Conservation (phyloP, 306 rosid species). For the Cotoneaster glaucophyllus region DNA sequence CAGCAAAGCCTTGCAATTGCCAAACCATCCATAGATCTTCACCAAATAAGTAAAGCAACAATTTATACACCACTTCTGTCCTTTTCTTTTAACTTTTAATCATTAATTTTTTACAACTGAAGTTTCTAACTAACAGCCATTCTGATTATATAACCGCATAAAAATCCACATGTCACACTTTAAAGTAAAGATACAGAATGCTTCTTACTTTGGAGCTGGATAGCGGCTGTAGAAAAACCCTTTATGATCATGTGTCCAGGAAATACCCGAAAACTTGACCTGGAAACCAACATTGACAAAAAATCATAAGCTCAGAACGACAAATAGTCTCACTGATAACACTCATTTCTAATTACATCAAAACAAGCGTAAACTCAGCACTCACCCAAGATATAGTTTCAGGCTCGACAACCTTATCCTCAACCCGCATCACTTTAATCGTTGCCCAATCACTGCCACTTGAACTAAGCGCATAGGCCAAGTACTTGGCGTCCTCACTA, state of each 20-base stretch:
- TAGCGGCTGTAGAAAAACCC: slow-evolving; percentile 89
- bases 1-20: neutral
- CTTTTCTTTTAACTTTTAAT: neutral
- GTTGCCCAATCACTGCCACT: slow-evolving; percentile 96
- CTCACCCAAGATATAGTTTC: slow-evolving; percentile 83
- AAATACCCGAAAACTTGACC: slow-evolving; percentile 75
- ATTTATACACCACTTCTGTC: neutral
- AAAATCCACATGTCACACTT: neutral
- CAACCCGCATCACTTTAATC: slow-evolving; percentile 54
- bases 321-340: neutral
- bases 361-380: neutral
- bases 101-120: neutral
- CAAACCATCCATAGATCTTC: neutral
- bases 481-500: slow-evolving; percentile 63
- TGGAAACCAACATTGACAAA: slow-evolving; percentile 31
- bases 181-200: neutral
- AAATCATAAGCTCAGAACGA: neutral
- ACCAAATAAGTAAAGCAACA: neutral
- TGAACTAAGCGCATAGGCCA: slow-evolving; percentile 81
- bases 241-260: slow-evolving; percentile 86
- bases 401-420: slow-evolving; percentile 41
- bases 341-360: neutral
- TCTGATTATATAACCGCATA: neutral
- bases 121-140: neutral
- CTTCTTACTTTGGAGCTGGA: slow-evolving; percentile 82